Percentiles rank a stretch among this genome's conserved stretches.
Conservation (phyloP, 2,329 filamentous ascomycete species). For the Apiospora pterosperma region DNA sequence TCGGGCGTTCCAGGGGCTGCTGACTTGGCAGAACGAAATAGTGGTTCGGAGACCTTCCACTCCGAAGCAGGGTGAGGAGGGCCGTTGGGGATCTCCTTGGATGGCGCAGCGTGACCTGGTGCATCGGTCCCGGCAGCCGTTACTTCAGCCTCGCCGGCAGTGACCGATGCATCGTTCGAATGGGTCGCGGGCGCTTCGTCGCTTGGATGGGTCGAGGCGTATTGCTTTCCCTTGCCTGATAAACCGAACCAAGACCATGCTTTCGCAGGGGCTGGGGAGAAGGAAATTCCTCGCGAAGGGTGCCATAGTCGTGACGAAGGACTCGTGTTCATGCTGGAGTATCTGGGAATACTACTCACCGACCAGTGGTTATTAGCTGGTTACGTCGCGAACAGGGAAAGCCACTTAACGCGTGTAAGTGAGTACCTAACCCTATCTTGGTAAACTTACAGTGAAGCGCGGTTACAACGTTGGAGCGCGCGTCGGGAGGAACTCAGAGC, state of each 20-base stretch:
- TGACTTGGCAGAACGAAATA: slow-evolving; percentile 46
- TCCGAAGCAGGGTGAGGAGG: slow-evolving; percentile 15
- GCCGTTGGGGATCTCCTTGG: slow-evolving; percentile 16
- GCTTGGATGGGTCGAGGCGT: not conserved
- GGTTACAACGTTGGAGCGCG: slow-evolving; percentile 6
- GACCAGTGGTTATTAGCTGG: not conserved
- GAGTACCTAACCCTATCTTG: too few species aligned
- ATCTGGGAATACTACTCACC: slow-evolving; percentile 11
- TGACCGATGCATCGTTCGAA: not conserved
- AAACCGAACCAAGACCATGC: not conserved
- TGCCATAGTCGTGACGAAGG: slow-evolving; percentile 29
- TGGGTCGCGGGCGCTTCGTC: not conserved
- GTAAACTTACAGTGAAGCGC: not conserved
- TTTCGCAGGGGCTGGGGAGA: slow-evolving; percentile 17
- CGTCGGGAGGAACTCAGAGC: slow-evolving; percentile 22
- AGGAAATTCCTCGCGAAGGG: slow-evolving; percentile 29
- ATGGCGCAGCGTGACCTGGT: not conserved
- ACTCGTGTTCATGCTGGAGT: slow-evolving; percentile 21
- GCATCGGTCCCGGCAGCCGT: not conserved
- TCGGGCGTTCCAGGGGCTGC: slow-evolving; percentile 39
- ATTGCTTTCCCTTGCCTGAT: not conserved
- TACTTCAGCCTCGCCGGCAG: not conserved
- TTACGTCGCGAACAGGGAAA: not conserved
- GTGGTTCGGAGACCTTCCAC: slow-evolving; percentile 44
- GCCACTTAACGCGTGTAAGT: slow-evolving; percentile 7